Conservation (phyloP, 192 early-diverging fungal genomes). For the Coemansia sp. region DNA sequence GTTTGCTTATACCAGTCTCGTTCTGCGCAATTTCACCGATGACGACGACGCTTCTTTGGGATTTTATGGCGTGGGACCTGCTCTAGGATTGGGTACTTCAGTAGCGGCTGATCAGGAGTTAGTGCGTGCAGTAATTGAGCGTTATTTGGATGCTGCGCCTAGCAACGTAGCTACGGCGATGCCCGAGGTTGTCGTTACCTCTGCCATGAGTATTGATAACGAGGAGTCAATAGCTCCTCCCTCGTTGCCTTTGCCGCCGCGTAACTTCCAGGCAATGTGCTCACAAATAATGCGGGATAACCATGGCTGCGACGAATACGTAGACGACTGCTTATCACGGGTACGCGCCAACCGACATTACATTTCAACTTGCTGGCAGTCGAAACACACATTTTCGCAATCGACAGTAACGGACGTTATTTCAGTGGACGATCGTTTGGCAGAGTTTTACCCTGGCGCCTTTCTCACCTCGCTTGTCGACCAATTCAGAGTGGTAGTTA, state of each 20-base stretch:
- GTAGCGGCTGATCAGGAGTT: constrained; percentile 49
- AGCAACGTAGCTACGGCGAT: constrained; percentile 29
- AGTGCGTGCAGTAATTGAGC: constrained; percentile 48
- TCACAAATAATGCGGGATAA: constrained; percentile 34
- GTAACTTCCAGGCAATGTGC: constrained; percentile 22
- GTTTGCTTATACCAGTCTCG: constrained; percentile 62
- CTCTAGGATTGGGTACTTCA: constrained; percentile 38
- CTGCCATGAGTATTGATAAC: constrained; percentile 30
- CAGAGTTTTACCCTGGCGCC: constrained; percentile 55
- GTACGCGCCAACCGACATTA: constrained; percentile 20
- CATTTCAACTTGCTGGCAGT: constrained; percentile 13
- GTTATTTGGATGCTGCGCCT: constrained; percentile 46
- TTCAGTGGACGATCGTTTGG: constrained; percentile 11
- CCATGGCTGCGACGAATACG: constrained; percentile 50
- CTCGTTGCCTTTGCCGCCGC: background rate
- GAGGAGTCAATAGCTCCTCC: background rate
- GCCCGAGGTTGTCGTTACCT: constrained; percentile 39
- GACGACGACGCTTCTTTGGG: background rate
- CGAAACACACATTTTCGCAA: background rate
- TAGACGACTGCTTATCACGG: constrained; percentile 24
- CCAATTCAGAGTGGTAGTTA: constrained; percentile 49
- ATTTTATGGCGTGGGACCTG: constrained; percentile 3
- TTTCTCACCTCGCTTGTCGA: constrained; percentile 57
- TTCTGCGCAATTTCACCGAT: constrained; percentile 59
- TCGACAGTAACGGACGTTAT: background rate